Evolutionary conservation across 352 stramenopile genomes (phyloP).

Genomic region (Phytophthora chlamydospora): DNA sequence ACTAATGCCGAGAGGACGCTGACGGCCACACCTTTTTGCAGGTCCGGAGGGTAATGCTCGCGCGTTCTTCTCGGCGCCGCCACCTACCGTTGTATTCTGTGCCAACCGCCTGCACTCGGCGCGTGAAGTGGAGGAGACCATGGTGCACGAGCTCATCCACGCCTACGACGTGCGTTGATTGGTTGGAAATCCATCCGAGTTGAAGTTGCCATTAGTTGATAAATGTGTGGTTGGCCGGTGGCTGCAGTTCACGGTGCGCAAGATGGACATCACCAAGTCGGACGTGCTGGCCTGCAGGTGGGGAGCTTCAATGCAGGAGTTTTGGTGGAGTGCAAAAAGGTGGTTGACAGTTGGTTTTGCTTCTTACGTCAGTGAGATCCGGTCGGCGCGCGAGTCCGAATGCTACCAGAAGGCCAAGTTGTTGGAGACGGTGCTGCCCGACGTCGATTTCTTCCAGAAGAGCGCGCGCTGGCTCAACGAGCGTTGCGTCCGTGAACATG

Average conservation of each 20-base stretch:
- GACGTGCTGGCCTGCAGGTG: conserved; percentile 83
- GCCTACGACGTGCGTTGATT: conserved; percentile 72
- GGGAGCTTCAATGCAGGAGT: background rate
- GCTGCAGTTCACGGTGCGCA: conserved; percentile 75
- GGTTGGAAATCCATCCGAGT: background rate
- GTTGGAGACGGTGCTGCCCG: conserved; percentile 58
- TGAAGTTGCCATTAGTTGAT: conserved; percentile 15
- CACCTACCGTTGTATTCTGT: conserved; percentile 83
- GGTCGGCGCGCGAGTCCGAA: conserved; percentile 81
- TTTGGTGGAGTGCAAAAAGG: conserved; percentile 1
- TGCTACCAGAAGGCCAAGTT: conserved; percentile 80
- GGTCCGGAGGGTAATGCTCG: conserved; percentile 76
- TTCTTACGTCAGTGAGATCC: conserved; percentile 63
- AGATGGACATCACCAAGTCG: conserved; percentile 88
- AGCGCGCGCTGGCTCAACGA: conserved; percentile 65
- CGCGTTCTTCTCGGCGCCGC: conserved; percentile 84
- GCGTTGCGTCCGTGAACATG: conserved; percentile 78
- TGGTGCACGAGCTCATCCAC: conserved; percentile 88
- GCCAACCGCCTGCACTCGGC: conserved; percentile 78
- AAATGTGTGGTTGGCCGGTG: background rate
- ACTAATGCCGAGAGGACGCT: background rate
- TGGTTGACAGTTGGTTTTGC: conserved; percentile 5
- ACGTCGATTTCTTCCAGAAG: conserved; percentile 70
- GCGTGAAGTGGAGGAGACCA: conserved; percentile 79
- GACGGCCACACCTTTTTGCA: conserved; percentile 23